These are phyloP conservation scores for Globisporangium uncinulatum DNA, from an alignment of 352 stramenopile genomes.

Conservation along the genomic window DNA sequence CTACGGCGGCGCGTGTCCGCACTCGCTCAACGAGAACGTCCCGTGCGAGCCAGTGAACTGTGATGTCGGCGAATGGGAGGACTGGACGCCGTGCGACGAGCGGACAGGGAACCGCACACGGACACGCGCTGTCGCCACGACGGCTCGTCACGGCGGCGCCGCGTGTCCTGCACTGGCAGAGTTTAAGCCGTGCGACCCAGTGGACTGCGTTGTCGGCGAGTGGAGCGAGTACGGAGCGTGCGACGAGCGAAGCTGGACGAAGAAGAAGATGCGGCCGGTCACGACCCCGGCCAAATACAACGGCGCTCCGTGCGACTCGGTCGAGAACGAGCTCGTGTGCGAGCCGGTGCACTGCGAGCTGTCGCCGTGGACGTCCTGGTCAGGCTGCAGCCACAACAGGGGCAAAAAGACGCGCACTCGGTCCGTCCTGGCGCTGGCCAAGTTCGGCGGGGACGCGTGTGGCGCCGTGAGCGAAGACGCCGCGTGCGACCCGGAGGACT, in stretches of 20 bases:
- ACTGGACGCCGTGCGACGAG: conserved; percentile 39
- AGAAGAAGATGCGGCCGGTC: conserved; percentile 36
- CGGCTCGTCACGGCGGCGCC: conserved; percentile 22
- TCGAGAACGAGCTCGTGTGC: conserved; percentile 46
- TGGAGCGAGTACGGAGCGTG: conserved; percentile 40
- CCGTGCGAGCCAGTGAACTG: conserved; percentile 44
- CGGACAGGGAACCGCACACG: conserved; percentile 32
- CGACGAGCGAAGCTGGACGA: conserved; percentile 36
- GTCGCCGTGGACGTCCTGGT: conserved; percentile 26
- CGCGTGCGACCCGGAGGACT: conserved; percentile 42
- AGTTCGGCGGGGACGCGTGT: conserved; percentile 35
- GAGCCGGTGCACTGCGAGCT: conserved; percentile 44
- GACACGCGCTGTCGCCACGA: conserved; percentile 19
- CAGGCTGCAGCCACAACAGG: conserved; percentile 20
- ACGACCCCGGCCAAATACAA: conserved; percentile 27
- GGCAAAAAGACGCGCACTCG: conserved; percentile 36
- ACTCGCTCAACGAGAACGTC: conserved; percentile 25
- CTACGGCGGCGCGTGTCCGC: conserved; percentile 27
- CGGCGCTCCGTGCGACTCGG: conserved; percentile 29
- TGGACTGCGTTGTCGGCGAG: conserved; percentile 33
- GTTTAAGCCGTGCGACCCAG: conserved; percentile 33
- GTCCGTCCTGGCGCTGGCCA: conserved; percentile 16
- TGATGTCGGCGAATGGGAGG: conserved; percentile 26
- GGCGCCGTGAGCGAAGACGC: conserved; percentile 17
- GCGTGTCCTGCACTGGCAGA: conserved; percentile 27